These are phyloP conservation scores for Cryomyces minteri DNA, from an alignment of 495 filamentous ascomycete genomes.

Conservation along the genomic window DNA sequence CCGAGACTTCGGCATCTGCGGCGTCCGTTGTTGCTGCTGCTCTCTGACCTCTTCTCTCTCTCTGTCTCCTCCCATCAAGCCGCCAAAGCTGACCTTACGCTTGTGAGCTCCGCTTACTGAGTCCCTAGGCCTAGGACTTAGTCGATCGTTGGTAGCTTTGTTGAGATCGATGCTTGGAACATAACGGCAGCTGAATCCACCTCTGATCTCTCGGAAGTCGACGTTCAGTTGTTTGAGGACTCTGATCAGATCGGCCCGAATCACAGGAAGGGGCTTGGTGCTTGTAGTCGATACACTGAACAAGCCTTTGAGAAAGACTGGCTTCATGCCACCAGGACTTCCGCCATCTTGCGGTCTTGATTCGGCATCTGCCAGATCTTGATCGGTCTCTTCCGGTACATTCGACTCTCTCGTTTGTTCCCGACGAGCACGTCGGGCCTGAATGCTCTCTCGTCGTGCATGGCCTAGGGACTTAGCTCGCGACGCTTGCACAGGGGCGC, in stretches of 20 bases:
- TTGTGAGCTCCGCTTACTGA: conserved; percentile 31
- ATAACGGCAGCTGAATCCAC: conserved; percentile 80
- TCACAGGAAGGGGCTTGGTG: conserved; percentile 67
- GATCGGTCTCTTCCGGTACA: conserved; percentile 66
- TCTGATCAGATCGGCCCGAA: conserved; percentile 79
- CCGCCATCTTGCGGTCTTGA: conserved; percentile 25
- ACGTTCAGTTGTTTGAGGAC: conserved; percentile 79
- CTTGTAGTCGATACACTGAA: conserved; percentile 97
- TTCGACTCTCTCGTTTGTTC: conserved; percentile 48
- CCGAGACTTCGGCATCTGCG: conserved; percentile 23
- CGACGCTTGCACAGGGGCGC: conserved; percentile 30
- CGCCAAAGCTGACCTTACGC: conserved; percentile 70
- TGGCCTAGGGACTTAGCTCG: conserved; percentile 85
- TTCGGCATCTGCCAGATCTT: conserved; percentile 29
- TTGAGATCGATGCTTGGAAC: conserved; percentile 78
- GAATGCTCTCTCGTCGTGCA: conserved; percentile 75
- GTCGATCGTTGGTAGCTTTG: conserved; percentile 21
- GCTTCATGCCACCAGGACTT: conserved; percentile 55
- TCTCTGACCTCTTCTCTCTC: conserved; percentile 42
- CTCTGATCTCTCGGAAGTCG: conserved; percentile 77
- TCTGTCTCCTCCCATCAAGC: conserved; percentile 39
- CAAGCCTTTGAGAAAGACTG: conserved; percentile 89
- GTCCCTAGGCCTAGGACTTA: conserved; percentile 23
- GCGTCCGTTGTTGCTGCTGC: conserved; percentile 25
- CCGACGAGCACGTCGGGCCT: conserved; percentile 54